phyloP scores from a whole-genome alignment of 2,329 filamentous ascomycete species.

The Massarina eburnea region DNA sequence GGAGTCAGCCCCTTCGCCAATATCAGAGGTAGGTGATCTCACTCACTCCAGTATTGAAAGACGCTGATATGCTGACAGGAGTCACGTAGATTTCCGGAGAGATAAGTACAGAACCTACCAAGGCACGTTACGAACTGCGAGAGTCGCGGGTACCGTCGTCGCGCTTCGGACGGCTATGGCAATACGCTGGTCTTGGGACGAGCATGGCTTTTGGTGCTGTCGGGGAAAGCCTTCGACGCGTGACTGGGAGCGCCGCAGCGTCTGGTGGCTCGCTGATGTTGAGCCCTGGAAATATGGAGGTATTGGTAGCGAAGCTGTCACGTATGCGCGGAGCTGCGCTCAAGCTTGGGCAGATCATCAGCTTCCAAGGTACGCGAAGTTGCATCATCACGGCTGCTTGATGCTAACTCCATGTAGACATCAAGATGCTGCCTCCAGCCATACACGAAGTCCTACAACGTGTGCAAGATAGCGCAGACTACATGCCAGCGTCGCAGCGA shows the following conservation, averaged over 20 bases:
- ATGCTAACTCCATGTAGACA: constrained; percentile 56
- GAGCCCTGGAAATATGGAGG: constrained; percentile 87
- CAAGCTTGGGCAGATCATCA: constrained; percentile 97
- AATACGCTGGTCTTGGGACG: constrained; percentile 89
- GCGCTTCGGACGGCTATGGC: constrained; percentile 84
- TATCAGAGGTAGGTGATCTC: constrained; percentile 26
- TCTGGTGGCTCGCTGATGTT: constrained; percentile 76
- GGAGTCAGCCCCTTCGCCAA: constrained; percentile 28
- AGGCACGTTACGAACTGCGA: constrained; percentile 66
- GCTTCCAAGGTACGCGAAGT: constrained; percentile 69
- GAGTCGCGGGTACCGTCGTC: constrained; percentile 91
- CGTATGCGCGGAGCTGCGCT: constrained; percentile 96
- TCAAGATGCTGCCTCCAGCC: constrained; percentile 85
- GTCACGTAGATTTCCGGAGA: constrained; percentile 35
- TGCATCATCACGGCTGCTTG: background rate
- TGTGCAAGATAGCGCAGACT: constrained; percentile 94
- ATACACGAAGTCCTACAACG: constrained; percentile 90
- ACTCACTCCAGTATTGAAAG: constrained; percentile 6
- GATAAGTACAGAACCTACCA: constrained; percentile 27
- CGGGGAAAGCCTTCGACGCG: constrained; percentile 78
- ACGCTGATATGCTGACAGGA: constrained; percentile 53
- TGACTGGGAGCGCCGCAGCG: constrained; percentile 65
- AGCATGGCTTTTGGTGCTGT: constrained; percentile 95
- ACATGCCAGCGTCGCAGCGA: constrained; percentile 94
- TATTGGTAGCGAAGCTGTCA: constrained; percentile 88